A percentile compares a stretch with the other conserved stretches of the same genome.
Conservation (phyloP, 2,329 filamentous ascomycete genomes). For the Cryphonectria parasitica region DNA sequence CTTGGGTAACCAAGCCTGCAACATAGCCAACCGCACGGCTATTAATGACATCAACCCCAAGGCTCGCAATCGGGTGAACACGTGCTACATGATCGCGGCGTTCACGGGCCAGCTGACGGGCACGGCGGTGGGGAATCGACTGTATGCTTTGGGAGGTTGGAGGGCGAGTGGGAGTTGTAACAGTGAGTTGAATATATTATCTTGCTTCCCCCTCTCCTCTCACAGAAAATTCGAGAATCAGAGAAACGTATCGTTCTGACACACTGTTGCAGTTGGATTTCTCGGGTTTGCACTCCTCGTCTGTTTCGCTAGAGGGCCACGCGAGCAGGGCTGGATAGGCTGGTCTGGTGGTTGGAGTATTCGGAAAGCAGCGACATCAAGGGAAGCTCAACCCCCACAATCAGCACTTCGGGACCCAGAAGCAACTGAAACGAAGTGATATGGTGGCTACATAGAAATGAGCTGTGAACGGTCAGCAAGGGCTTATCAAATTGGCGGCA, state of each 20-base stretch:
- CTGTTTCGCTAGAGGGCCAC: conserved; percentile 43
- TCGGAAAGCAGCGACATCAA: conserved; percentile 30
- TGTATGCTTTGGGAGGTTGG: conserved; percentile 50
- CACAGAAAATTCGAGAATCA: neutral
- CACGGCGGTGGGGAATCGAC: conserved; percentile 32
- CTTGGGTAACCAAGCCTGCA: conserved; percentile 71
- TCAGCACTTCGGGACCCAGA: neutral
- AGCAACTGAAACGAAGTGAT: neutral
- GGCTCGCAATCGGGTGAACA: conserved; percentile 76
- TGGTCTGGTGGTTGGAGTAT: conserved; percentile 49
- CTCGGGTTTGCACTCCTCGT: conserved; percentile 43
- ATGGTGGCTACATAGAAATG: neutral
- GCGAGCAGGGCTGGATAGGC: conserved; percentile 47
- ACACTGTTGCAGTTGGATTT: conserved; percentile 39
- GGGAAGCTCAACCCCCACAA: neutral
- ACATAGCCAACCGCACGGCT: conserved; percentile 72
- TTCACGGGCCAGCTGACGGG: conserved; percentile 79
- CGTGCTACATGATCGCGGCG: conserved; percentile 77
- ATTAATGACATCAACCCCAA: conserved; percentile 75
- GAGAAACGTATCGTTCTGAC: neutral
- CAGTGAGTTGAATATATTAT: conserved; percentile 36
- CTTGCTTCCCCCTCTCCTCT: neutral
- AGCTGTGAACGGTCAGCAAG: neutral
- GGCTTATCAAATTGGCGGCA: neutral
- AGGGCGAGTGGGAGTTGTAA: conserved; percentile 49